Evolutionary conservation across 805 yeast genomes (phyloP), one percentile per base, ranked within the genome.

Genomic region (Isabelozyma rhagii): DNA sequence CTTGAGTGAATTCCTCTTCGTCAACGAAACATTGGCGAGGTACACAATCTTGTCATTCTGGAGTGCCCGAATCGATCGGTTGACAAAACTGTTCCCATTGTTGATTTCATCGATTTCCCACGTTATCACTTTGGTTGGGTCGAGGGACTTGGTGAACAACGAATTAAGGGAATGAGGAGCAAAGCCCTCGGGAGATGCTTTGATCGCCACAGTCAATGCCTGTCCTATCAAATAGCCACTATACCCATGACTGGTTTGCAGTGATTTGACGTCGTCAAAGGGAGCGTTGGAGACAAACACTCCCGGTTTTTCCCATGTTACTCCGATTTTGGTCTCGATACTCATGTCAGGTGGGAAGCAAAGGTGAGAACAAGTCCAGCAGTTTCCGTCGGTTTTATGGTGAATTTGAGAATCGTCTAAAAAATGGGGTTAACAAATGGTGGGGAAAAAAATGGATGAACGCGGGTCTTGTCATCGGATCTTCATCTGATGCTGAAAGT

Each of bases 211-310:
- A 27, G 67, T 49, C 8, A 71, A 43, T 3, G 74, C 71, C 54
- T 71, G 76, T 13, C 67, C 74, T 9, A 62, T 68, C 6, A 71
- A 41, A 44, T 58, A 61, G 0, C 75, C 75, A 3, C 74, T 74
- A 45, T 57, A 70, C 0, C 55, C 71, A 4, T 72, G 71, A 6
- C 64, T 53, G 2, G 67, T 21, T 21, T 21, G 25, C 25, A 21
- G 25, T 21, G 25, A 21, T 21, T 21, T 21, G 25, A 21, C 25
- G 25, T 21, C 25, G 25, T 21, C 25, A 21, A 21, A 21, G 25
- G 25, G 25, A 21, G 25, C 25, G 25, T 21, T 21, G 4, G 25
- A 21, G 6, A 21, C 25, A 6, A 21, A 21, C 2, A 21, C 25
- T 21, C 25, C 25, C 25, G 25, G 25, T 21, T 21, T 21, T 4